These are phyloP conservation scores for carrot (Daucus carota) DNA, from an alignment of 129 eudicot species.

Conservation along the genomic window DNA sequence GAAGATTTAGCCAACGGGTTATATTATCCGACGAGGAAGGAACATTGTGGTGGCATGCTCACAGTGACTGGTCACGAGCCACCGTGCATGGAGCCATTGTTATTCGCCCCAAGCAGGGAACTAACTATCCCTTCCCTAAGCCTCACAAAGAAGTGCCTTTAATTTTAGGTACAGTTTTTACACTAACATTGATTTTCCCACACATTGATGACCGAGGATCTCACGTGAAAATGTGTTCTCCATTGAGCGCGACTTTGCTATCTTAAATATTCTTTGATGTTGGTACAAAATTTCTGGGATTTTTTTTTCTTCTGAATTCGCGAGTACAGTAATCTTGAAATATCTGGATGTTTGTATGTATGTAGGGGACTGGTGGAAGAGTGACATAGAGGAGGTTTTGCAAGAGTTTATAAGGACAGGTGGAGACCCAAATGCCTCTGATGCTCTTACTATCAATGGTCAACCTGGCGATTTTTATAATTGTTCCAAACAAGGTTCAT, in stretches of 20 bases:
- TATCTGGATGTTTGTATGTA: not conserved
- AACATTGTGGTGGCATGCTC: conserved; percentile 75
- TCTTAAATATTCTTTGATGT: too few relatives aligned
- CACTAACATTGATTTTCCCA: not conserved
- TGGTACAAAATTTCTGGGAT: too few relatives aligned
- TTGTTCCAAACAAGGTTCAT: conserved; percentile 38
- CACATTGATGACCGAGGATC: too few relatives aligned
- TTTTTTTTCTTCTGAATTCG: too few relatives aligned
- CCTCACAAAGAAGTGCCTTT: conserved; percentile 43
- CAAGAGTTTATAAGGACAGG: conserved; percentile 25
- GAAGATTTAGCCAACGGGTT: conserved; percentile 35
- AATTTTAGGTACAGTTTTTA: conserved; percentile 30
- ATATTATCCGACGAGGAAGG: conserved; percentile 50
- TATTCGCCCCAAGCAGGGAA: conserved; percentile 33
- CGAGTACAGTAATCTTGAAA: too few relatives aligned
- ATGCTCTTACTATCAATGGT: conserved; percentile 49
- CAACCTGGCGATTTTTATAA: conserved; percentile 50
- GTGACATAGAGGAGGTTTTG: conserved; percentile 30
- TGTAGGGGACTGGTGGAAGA: conserved; percentile 61
- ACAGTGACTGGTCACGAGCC: conserved; percentile 66
- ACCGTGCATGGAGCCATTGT: conserved; percentile 43
- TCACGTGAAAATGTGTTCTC: too few relatives aligned
- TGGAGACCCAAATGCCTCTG: conserved; percentile 43
- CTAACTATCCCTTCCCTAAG: conserved; percentile 41
- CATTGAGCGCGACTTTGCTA: too few relatives aligned